phyloP scores from a whole-genome alignment of 352 stramenopile genomes.

The Phytophthora podocarpi region DNA sequence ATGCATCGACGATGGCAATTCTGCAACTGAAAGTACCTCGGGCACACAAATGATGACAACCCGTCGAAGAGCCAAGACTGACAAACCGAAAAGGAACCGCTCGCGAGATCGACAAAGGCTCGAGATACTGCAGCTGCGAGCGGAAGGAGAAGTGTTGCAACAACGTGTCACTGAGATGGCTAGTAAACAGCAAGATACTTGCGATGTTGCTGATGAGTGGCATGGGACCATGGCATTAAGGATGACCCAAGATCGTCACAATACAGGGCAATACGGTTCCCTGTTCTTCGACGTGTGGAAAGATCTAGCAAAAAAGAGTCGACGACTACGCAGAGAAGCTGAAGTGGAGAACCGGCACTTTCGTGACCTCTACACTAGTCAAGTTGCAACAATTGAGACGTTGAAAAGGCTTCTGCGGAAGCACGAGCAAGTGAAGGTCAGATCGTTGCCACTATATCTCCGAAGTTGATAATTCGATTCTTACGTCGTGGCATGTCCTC shows the following conservation, averaged over 20 bases:
- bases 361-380: background rate
- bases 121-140: background rate
- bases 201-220: background rate
- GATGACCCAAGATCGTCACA: background rate
- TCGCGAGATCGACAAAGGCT: conserved; percentile 7
- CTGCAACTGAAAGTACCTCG: too few species aligned
- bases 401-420: background rate
- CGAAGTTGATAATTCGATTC: too few species aligned
- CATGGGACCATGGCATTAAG: background rate
- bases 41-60: too few species aligned
- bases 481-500: too few species aligned
- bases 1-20: too few species aligned
- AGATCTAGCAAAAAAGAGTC: background rate
- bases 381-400: background rate
- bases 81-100: background rate
- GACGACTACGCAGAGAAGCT: background rate
- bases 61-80: too few species aligned
- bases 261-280: background rate
- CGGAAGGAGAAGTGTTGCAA: background rate
- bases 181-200: background rate
- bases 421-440: background rate
- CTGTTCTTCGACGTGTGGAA: background rate
- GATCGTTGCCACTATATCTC: too few species aligned
- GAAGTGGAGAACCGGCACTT: background rate
- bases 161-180: background rate